phyloP scores from a whole-genome alignment of 192 early-diverging fungal genomes.

The Spizellomyces punctatus region DNA sequence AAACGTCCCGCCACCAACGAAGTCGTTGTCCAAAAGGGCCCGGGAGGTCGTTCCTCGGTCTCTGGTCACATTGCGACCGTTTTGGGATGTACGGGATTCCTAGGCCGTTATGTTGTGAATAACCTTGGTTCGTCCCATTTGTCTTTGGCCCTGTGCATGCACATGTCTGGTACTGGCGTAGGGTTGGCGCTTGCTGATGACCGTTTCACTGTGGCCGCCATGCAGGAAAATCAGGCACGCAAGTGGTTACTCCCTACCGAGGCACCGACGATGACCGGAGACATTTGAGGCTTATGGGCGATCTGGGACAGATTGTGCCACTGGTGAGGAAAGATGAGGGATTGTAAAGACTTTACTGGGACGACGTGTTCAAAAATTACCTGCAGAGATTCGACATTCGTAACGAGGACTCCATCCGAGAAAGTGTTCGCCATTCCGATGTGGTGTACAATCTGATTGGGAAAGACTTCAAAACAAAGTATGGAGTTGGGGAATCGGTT shows the following conservation, averaged over 20 bases:
- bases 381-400: conserved; percentile 82
- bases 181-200: background rate
- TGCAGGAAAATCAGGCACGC: conserved; percentile 81
- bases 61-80: conserved; percentile 89
- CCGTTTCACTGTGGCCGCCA: background rate
- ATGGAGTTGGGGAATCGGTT: background rate
- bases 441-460: conserved; percentile 95
- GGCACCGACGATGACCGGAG: conserved; percentile 80
- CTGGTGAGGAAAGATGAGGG: conserved; percentile 49
- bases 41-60: conserved; percentile 40
- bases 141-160: background rate
- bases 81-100: conserved; percentile 94
- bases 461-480: conserved; percentile 88
- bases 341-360: background rate
- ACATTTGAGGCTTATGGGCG: conserved; percentile 90
- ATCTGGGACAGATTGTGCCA: conserved; percentile 91
- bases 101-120: conserved; percentile 91
- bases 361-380: too few species aligned
- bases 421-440: conserved; percentile 90
- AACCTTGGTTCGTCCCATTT: conserved; percentile 69
- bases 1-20: conserved; percentile 16
- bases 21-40: conserved; percentile 38
- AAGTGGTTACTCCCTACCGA: conserved; percentile 89
- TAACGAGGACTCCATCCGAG: conserved; percentile 80
- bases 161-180: background rate